A percentile compares a stretch with the other conserved stretches of the same genome.
These are phyloP conservation scores for Yamadazyma blattariae DNA, from an alignment of 1,139 yeast genomes.

Conservation along the genomic window DNA sequence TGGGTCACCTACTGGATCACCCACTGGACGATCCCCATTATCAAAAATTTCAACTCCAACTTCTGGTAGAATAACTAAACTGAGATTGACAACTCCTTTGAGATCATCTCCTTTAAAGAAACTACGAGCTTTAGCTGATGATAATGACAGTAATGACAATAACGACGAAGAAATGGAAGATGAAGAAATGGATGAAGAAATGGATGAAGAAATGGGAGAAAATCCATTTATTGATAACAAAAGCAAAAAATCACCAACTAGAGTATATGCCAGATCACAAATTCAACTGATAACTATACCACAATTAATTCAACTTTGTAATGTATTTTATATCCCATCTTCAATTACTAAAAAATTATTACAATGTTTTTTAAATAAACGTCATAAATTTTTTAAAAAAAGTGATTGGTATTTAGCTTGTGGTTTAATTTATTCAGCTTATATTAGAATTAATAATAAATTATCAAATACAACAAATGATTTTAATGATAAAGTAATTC, in stretches of 20 bases:
- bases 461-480: constrained; percentile 46
- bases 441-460: constrained; percentile 50
- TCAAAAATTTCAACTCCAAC: constrained; percentile 1
- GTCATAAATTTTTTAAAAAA: constrained; percentile 47
- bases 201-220: background rate
- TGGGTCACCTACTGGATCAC: too few relatives aligned
- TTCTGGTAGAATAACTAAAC: constrained; percentile 1
- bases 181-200: background rate
- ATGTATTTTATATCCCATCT: constrained; percentile 59
- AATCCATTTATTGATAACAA: constrained; percentile 1
- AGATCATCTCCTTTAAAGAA: constrained; percentile 15
- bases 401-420: constrained; percentile 70
- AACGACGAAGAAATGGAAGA: background rate
- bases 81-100: constrained; percentile 7
- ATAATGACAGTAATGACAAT: constrained; percentile 1
- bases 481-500: constrained; percentile 43
- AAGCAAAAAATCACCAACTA: background rate
- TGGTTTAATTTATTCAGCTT: constrained; percentile 62
- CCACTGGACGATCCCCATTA: constrained; percentile 1
- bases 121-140: constrained; percentile 8
- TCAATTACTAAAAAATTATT: constrained; percentile 49
- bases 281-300: constrained; percentile 29
- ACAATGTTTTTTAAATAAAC: constrained; percentile 48
- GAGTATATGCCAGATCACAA: background rate
- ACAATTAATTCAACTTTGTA: constrained; percentile 58